phyloP scores from a whole-genome alignment of 2,329 filamentous ascomycete species.

The Colletotrichum chlorophyti region DNA sequence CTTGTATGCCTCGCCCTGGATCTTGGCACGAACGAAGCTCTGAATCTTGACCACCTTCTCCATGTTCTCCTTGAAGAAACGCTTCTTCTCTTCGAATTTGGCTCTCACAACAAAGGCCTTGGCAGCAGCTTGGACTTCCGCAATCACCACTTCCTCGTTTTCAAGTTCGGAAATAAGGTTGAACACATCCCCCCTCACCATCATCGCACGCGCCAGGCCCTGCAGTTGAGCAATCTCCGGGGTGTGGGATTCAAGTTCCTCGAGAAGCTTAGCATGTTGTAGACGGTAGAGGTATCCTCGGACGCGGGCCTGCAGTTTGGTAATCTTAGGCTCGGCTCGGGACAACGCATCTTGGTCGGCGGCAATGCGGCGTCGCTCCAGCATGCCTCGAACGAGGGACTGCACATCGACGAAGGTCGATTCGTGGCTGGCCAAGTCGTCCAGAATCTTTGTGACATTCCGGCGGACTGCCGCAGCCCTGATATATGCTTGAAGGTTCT shows the following conservation, averaged over 20 bases:
- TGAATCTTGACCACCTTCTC: constrained; percentile 98
- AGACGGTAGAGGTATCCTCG: constrained; percentile 72
- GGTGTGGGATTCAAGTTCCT: constrained; percentile 73
- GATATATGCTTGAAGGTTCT: constrained; percentile 56
- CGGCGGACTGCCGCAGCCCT: constrained; percentile 63
- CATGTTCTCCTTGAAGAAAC: constrained; percentile 96
- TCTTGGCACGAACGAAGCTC: constrained; percentile 91
- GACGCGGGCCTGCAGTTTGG: constrained; percentile 69
- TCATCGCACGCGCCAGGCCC: constrained; percentile 77
- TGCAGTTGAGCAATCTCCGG: constrained; percentile 75
- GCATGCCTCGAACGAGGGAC: constrained; percentile 66
- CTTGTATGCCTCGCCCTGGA: constrained; percentile 98
- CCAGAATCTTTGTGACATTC: constrained; percentile 54
- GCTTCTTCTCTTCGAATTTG: constrained; percentile 83
- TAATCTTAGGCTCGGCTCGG: constrained; percentile 62
- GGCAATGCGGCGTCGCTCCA: constrained; percentile 58
- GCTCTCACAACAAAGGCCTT: constrained; percentile 77
- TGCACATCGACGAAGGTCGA: constrained; percentile 60
- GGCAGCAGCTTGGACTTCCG: constrained; percentile 76
- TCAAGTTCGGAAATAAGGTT: constrained; percentile 79
- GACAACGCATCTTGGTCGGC: constrained; percentile 62
- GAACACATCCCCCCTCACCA: constrained; percentile 77
- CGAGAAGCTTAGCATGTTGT: constrained; percentile 67
- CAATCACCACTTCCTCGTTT: constrained; percentile 79
- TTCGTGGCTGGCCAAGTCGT: constrained; percentile 54